These are phyloP conservation scores for Metroxylon sagu DNA, from an alignment of 176 grass and related monocot genomes.

Conservation along the genomic window DNA sequence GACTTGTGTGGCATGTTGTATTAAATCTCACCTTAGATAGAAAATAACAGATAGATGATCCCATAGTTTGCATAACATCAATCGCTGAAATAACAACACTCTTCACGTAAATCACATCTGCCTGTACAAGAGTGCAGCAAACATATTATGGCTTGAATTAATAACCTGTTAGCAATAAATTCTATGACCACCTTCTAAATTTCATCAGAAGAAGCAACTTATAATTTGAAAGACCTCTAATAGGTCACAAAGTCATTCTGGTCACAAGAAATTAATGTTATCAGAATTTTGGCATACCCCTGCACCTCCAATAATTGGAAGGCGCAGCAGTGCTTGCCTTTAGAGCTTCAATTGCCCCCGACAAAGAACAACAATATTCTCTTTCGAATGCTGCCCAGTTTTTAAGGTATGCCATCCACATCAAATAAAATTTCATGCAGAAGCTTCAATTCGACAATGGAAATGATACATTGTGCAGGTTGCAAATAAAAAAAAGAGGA, in stretches of 20 bases:
- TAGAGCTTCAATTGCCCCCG: constrained; percentile 74
- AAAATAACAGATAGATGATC: constrained; percentile 3
- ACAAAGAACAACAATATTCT: constrained; percentile 59
- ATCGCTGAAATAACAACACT: constrained; percentile 5
- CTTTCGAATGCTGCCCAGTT: constrained; percentile 49
- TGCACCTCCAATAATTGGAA: constrained; percentile 85
- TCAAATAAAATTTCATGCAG: constrained; percentile 31
- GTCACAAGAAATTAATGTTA: constrained; percentile 4
- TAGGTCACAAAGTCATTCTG: no score
- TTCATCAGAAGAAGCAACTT: no score
- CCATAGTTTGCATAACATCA: constrained; percentile 13
- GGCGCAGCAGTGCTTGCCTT: constrained; percentile 68
- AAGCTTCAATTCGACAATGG: background rate
- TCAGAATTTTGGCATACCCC: constrained; percentile 28
- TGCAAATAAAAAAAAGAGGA: no score
- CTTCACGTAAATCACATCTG: background rate
- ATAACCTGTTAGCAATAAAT: no score
- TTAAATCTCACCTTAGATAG: constrained; percentile 5
- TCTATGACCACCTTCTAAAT: no score
- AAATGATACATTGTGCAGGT: no score
- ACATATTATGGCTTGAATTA: no score
- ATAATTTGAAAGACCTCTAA: no score
- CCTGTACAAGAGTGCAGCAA: background rate
- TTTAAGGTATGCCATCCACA: constrained; percentile 64
- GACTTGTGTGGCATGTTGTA: background rate